phyloP scores from a whole-genome alignment of 768 basidiomycete species.

The Asterophora parasitica region DNA sequence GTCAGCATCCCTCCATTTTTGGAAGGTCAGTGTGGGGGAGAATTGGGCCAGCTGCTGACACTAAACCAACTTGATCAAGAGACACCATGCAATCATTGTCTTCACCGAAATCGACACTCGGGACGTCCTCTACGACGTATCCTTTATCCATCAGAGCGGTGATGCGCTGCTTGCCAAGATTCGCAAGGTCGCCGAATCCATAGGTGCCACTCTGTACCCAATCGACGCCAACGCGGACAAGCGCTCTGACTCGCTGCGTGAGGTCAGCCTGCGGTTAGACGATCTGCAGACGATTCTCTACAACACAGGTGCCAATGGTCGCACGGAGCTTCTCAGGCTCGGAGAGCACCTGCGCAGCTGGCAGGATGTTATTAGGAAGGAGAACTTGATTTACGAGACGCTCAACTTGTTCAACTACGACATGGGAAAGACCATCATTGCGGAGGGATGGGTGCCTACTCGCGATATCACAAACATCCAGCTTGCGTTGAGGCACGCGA shows the following conservation, averaged over 20 bases:
- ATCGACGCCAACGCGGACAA: slow-evolving; percentile 94
- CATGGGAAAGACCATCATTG: slow-evolving; percentile 89
- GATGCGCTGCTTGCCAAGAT: slow-evolving; percentile 91
- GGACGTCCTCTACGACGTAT: too few relatives aligned
- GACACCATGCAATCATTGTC: too few relatives aligned
- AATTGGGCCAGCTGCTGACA: too few relatives aligned
- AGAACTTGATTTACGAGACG: slow-evolving; percentile 94
- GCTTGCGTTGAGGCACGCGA: slow-evolving; percentile 81
- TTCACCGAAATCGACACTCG: too few relatives aligned
- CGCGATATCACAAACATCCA: slow-evolving; percentile 87
- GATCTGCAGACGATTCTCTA: slow-evolving; percentile 86
- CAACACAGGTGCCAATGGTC: slow-evolving; percentile 82
- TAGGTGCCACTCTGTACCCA: slow-evolving; percentile 95
- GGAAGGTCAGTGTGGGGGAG: too few relatives aligned
- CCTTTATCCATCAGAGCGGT: too few relatives aligned
- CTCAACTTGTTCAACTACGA: slow-evolving; percentile 96
- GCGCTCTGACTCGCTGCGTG: slow-evolving; percentile 83
- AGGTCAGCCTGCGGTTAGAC: slow-evolving; percentile 84
- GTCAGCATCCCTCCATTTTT: too few relatives aligned
- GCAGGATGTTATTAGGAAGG: slow-evolving; percentile 92
- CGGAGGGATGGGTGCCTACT: slow-evolving; percentile 97
- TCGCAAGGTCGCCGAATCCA: slow-evolving; percentile 97
- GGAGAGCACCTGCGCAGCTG: slow-evolving; percentile 84
- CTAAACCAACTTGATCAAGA: too few relatives aligned
- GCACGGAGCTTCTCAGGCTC: slow-evolving; percentile 75